Base-by-base conservation (phyloP, 164 flowering plant genomes). In the Santalum album region DNA sequence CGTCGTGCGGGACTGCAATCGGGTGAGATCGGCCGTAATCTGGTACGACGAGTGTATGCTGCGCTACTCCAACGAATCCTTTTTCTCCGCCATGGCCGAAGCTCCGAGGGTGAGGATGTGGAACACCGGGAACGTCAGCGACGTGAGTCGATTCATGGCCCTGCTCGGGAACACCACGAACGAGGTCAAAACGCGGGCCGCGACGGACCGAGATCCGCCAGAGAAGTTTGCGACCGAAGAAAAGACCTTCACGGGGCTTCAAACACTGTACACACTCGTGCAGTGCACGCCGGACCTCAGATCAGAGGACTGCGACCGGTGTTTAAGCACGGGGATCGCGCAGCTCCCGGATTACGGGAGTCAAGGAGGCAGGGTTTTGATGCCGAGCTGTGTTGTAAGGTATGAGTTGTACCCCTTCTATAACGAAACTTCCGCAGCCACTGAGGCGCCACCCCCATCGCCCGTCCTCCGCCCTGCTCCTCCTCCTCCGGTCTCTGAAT, bases 11-110 rank as follows among this genome's bases (percentile, higher is more conserved):
- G 12, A 22, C 19, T 61, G 65, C 20, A 48, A 47, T 0, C 20
- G 21, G 5, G 20, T 7, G 11, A 55, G 23, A 17, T 24, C 12
- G 16, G 65, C 40, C 6, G 20, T 26, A 2, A 19, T 45, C 5
- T 61, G 54, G 53, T 54, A 54, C 21, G 38, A 48, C 27, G 59
- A 47, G 25, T 61, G 65, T 19, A 22, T 47, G 53, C 20, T 59
- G 34, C 29, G 56, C 18, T 59, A 51, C 17, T 52, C 62, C n/a
- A 51, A 51, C 54, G 18, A 25, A 7, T 7, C 6, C 1, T 32
- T 58, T 12, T 49, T 58, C 48, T 49, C 54, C 7, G 25, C 3
- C 20, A 42, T 42, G 21, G 21, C 17, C 10, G 21, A 42, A 42
- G 45, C 7, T 7, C 45, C 45, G 20, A 17, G 0, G 21, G 4